A percentile compares a stretch with the other conserved stretches of the same genome.
Evolutionary conservation across 306 rosid genomes (phyloP).

Genomic region (Vigna unguiculata): DNA sequence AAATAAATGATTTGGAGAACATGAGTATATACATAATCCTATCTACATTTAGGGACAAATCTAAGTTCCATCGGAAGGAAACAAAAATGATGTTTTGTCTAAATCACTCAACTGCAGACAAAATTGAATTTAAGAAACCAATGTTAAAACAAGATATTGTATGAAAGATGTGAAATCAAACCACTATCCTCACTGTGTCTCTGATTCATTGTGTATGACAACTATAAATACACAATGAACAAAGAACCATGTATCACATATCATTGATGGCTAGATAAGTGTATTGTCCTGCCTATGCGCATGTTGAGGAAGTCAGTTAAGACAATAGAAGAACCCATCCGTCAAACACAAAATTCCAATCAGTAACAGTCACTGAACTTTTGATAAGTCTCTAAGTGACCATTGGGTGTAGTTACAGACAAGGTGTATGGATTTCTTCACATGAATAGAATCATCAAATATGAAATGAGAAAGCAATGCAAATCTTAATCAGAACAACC

Average conservation of each 20-base stretch:
- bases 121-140: slow-evolving; percentile 26
- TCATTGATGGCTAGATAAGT: neutral
- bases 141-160: slow-evolving; percentile 19
- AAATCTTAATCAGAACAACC: slow-evolving; percentile 15
- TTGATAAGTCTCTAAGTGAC: neutral
- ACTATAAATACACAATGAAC: no score
- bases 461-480: slow-evolving; percentile 3
- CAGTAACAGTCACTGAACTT: slow-evolving; percentile 14
- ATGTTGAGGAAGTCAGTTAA: no score
- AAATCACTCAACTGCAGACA: neutral
- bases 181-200: neutral
- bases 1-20: slow-evolving; percentile 31
- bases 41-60: neutral
- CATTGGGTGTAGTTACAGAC: neutral
- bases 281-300: neutral
- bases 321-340: slow-evolving; percentile 13
- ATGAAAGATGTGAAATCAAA: slow-evolving; percentile 15
- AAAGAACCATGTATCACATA: slow-evolving; percentile 13
- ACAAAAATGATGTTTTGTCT: slow-evolving; percentile 13
- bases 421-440: neutral
- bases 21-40: neutral
- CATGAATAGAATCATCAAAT: neutral
- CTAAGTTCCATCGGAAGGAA: slow-evolving; percentile 10
- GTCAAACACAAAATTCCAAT: slow-evolving; percentile 21
- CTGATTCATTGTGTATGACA: no score